A percentile compares a stretch with the other conserved stretches of the same genome.
Conservation (phyloP, 2,329 filamentous ascomycete species). For the Cyclaneusma minus region DNA sequence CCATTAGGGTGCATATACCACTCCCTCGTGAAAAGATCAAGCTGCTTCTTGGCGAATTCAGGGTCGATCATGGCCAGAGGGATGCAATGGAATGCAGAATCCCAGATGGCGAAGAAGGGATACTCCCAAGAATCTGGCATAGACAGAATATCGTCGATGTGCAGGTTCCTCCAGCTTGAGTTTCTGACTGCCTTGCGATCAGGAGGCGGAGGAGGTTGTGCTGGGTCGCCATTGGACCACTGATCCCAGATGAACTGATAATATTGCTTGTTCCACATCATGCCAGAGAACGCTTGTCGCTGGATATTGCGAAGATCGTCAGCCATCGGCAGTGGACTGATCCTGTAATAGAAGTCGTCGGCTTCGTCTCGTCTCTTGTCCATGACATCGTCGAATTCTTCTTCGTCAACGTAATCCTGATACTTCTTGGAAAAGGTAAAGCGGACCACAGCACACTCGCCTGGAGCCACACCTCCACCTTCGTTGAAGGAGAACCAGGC, state of each 20-base stretch:
- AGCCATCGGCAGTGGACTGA: constrained; percentile 85
- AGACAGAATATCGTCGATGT: constrained; percentile 86
- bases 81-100: constrained; percentile 93
- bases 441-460: constrained; percentile 88
- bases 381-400: constrained; percentile 79
- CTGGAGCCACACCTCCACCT: constrained; percentile 70
- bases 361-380: constrained; percentile 78
- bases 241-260: constrained; percentile 97
- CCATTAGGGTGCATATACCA: constrained; percentile 99
- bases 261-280: constrained; percentile 98
- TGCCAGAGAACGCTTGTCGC: constrained; percentile 82
- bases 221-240: constrained; percentile 89
- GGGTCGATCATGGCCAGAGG: constrained; percentile 94
- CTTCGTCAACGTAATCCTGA: constrained; percentile 75
- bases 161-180: constrained; percentile 82
- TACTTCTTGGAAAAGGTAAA: constrained; percentile 71
- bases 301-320: constrained; percentile 93
- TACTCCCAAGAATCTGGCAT: constrained; percentile 99
- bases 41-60: constrained; percentile 94
- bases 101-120: constrained; percentile 95
- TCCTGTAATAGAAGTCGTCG: constrained; percentile 87
- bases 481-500: constrained; percentile 91
- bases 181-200: constrained; percentile 72
- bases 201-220: constrained; percentile 71
- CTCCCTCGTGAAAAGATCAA: constrained; percentile 88